Evolutionary conservation across 805 yeast genomes (phyloP), one percentile per base, ranked within the genome.

Genomic region (Candida andamanensis): DNA sequence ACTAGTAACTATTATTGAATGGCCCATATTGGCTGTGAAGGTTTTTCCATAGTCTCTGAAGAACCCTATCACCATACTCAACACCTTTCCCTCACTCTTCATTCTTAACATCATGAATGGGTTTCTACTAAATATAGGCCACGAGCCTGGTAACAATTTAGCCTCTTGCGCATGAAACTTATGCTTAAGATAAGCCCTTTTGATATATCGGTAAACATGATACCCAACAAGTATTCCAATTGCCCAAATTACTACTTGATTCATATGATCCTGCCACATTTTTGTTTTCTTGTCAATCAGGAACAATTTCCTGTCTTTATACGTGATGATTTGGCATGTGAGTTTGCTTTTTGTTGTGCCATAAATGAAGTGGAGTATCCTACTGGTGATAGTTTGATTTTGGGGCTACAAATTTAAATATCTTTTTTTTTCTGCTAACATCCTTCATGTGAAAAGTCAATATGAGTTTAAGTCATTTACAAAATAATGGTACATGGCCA

Each of bases 1-100:
- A 22, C 44, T 37, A 14, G 63, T 55, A 20, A 49, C 41, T 17
- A 49, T 29, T 19, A 50, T 38, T n/a, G 42, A 35, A 21, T 42
- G 41, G 15, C 56, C 58, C 36, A 35, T 30, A 45, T 26, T 51
- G 18, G 36, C 38, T n/a, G 23, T 42, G 36, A 39, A 42, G 36
- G 37, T 44, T 12, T 34, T 38, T 7, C 43, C 43, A 29, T 39
- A 39, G 13, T 39, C 39, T 14, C 15, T 25, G 15, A 42, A 32
- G 16, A 42, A 42, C 7, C 26, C 34, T 26, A 37, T 28, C n/a
- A 44, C 43, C 35, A 34, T 34, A 4, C 21, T 24, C 26, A 40
- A 31, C 4, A 38, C 17, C 17, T 14, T 20, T 9, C 49, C 49
- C 11, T 33, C 28, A n/a, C 38, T 26, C 24, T 42, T 44, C 26